A percentile compares a stretch with the other conserved stretches of the same genome.
These are phyloP conservation scores for Chytriomyces hyalinus DNA, from an alignment of 192 early-diverging fungal species.

Conservation along the genomic window DNA sequence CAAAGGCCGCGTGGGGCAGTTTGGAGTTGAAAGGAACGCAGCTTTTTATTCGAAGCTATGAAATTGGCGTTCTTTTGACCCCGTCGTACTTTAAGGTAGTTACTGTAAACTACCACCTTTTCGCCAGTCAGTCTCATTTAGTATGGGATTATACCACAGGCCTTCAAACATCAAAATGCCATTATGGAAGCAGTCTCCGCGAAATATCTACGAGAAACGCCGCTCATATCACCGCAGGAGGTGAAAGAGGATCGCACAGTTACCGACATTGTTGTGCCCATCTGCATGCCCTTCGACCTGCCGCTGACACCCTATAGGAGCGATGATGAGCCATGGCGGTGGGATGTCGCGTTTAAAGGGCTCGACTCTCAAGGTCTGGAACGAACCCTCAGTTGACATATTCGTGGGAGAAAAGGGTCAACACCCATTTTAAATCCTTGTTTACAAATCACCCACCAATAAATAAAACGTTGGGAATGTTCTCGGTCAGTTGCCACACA, in stretches of 20 bases:
- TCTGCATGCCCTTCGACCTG: conserved; percentile 68
- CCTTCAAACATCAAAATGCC: conserved; percentile 19
- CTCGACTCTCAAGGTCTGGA: conserved; percentile 24
- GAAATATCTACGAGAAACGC: conserved; percentile 6
- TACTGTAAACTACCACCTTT: neutral
- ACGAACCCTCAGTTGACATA: neutral
- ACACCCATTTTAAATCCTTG: neutral
- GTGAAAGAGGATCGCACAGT: neutral
- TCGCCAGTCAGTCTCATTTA: neutral
- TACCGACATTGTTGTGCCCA: conserved; percentile 42
- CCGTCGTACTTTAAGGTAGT: conserved; percentile 65
- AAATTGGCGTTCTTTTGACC: conserved; percentile 66
- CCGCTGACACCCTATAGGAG: conserved; percentile 57
- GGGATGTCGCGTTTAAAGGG: conserved; percentile 41
- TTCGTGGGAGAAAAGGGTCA: neutral
- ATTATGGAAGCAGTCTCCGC: conserved; percentile 26
- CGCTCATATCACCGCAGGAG: conserved; percentile 4
- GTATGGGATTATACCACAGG: neutral
- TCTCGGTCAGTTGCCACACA: neutral
- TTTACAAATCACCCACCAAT: too few relatives aligned
- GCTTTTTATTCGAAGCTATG: conserved; percentile 68
- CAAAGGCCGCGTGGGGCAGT: conserved; percentile 72
- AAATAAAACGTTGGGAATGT: neutral
- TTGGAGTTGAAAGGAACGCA: conserved; percentile 57
- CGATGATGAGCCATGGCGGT: conserved; percentile 50